Evolutionary conservation across 1,139 yeast species (phyloP).

Genomic region (Wickerhamomyces sp.): DNA sequence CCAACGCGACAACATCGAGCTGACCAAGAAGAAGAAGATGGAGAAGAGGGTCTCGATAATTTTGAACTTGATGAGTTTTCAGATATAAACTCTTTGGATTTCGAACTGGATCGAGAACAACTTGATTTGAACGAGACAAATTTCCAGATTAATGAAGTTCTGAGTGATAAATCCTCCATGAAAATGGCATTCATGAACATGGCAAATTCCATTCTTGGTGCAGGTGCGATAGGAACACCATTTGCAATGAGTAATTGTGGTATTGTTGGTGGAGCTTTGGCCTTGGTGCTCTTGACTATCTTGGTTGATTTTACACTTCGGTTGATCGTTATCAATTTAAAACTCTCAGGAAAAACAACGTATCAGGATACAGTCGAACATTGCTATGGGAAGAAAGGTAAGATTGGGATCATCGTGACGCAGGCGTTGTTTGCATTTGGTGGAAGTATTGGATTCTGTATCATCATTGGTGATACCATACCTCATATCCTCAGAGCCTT

Average conservation of each 20-base stretch:
- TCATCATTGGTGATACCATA: conserved; percentile 90
- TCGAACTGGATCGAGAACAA: conserved; percentile 10
- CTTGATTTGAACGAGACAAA: conserved; percentile 15
- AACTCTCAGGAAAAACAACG: conserved; percentile 66
- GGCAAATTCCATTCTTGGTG: conserved; percentile 92
- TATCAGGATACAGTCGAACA: conserved; percentile 83
- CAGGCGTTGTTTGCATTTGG: conserved; percentile 92
- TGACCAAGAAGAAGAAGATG: no score
- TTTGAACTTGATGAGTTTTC: conserved; percentile 16
- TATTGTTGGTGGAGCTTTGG: conserved; percentile 63
- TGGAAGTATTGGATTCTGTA: conserved; percentile 91
- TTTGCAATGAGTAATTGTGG: conserved; percentile 84
- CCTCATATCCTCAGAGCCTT: conserved; percentile 81
- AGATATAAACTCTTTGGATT: conserved; percentile 21
- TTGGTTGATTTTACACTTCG: conserved; percentile 86
- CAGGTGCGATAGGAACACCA: conserved; percentile 93
- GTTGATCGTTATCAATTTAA: conserved; percentile 78
- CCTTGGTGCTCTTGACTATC: conserved; percentile 54
- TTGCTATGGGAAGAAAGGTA: conserved; percentile 75
- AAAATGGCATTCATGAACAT: conserved; percentile 94
- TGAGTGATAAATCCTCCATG: conserved; percentile 35
- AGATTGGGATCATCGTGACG: conserved; percentile 59
- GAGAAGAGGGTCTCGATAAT: no score
- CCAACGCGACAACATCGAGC: no score
- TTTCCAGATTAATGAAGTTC: conserved; percentile 12